These are phyloP conservation scores for Pascua guehoae DNA, from an alignment of 1,284 basidiomycete species.

Conservation along the genomic window DNA sequence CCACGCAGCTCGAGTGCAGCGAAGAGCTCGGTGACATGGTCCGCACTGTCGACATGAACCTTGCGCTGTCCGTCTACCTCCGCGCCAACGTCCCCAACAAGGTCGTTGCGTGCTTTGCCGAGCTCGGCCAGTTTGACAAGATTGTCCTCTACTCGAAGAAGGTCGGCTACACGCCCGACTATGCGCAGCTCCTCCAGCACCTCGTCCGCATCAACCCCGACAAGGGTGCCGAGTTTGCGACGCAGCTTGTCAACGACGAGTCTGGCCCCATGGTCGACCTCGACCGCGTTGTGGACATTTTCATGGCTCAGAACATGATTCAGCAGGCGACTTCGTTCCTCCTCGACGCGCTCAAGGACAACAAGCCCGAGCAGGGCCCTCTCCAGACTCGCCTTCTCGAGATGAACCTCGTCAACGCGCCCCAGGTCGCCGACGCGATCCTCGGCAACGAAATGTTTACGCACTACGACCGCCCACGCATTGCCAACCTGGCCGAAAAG, in stretches of 20 bases:
- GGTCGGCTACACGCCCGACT: constrained; percentile 92
- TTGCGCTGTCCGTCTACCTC: constrained; percentile 97
- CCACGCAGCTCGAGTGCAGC: constrained; percentile 76
- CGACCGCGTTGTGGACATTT: constrained; percentile 95
- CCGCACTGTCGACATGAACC: constrained; percentile 83
- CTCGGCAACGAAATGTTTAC: constrained; percentile 99
- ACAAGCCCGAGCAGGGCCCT: constrained; percentile 94
- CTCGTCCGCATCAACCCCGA: constrained; percentile 96
- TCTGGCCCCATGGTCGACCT: constrained; percentile 87
- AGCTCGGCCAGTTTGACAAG: constrained; percentile 98
- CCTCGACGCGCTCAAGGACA: constrained; percentile 98
- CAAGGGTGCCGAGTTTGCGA: constrained; percentile 96
- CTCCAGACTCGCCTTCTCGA: constrained; percentile 95
- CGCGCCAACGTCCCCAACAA: constrained; percentile 98
- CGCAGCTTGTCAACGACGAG: constrained; percentile 93
- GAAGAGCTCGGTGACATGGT: constrained; percentile 99
- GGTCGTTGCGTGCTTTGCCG: constrained; percentile 97
- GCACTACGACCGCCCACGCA: constrained; percentile 92
- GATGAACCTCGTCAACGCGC: constrained; percentile 97
- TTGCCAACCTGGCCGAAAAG: constrained; percentile 98
- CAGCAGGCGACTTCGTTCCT: constrained; percentile 99
- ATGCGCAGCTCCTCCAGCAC: constrained; percentile 91
- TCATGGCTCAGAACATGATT: constrained; percentile 99
- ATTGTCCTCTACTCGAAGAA: constrained; percentile 98
- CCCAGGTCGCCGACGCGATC: constrained; percentile 98